phyloP scores from a whole-genome alignment of 2,329 filamentous ascomycete genomes.

The Volutella citrinella region DNA sequence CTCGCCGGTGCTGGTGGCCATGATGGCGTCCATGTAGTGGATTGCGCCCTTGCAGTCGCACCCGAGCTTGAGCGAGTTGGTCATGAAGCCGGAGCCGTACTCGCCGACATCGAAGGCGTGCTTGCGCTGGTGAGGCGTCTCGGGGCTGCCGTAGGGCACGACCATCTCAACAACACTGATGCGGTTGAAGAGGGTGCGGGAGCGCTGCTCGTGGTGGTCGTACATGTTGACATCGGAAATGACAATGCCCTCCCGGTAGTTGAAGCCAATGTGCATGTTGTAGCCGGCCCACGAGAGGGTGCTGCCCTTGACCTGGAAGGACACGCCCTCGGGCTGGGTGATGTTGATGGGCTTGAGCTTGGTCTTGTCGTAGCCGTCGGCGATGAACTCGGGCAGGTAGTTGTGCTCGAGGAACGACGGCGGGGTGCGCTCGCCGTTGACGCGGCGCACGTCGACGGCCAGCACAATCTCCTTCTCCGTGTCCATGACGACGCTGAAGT shows the following conservation, averaged over 20 bases:
- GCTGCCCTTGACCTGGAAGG: conserved; percentile 45
- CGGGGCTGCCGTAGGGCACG: conserved; percentile 73
- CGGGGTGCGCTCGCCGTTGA: conserved; percentile 47
- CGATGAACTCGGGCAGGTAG: conserved; percentile 35
- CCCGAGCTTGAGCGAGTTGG: conserved; percentile 73
- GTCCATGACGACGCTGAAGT: conserved; percentile 42
- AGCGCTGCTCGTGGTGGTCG: conserved; percentile 37
- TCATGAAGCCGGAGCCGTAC: conserved; percentile 82
- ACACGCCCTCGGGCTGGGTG: conserved; percentile 39
- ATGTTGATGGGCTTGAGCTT: conserved; percentile 37
- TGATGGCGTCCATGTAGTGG: conserved; percentile 85
- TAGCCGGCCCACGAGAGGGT: conserved; percentile 61
- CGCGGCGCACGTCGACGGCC: conserved; percentile 38
- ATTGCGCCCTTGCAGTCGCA: conserved; percentile 90
- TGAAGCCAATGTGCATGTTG: conserved; percentile 70
- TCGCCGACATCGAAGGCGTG: conserved; percentile 80
- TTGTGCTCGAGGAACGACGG: conserved; percentile 37
- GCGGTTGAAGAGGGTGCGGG: conserved; percentile 63
- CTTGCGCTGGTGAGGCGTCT: conserved; percentile 76
- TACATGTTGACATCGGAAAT: conserved; percentile 68
- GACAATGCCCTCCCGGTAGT: conserved; percentile 67
- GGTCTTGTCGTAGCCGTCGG: conserved; percentile 32
- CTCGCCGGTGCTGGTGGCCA: conserved; percentile 77
- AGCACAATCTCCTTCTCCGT: conserved; percentile 49
- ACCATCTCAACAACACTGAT: conserved; percentile 69